These are phyloP conservation scores for Ophiostoma piceae DNA, from an alignment of 2,329 filamentous ascomycete genomes.

Conservation along the genomic window DNA sequence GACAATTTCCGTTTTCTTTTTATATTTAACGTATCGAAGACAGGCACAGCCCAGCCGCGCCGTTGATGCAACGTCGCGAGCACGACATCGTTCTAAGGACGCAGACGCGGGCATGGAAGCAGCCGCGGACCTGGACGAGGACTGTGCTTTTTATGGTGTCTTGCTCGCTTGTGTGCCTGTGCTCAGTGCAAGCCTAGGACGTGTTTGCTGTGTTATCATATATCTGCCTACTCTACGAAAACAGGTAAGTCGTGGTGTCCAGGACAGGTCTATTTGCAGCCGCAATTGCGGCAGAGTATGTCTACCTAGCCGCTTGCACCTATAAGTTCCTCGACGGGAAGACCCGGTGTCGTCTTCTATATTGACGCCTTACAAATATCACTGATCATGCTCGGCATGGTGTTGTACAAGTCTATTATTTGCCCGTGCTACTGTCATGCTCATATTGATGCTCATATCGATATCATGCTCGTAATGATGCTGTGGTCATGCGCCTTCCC, in stretches of 20 bases:
- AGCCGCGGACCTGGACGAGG: no score
- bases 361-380: neutral
- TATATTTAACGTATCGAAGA: neutral
- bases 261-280: no score
- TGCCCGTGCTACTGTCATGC: neutral
- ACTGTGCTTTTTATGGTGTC: no score
- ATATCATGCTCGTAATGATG: conserved; percentile 1
- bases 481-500: neutral
- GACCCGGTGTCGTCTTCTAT: neutral
- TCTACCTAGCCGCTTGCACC: neutral
- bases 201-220: no score
- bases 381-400: neutral
- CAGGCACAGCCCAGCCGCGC: neutral
- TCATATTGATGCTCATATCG: neutral
- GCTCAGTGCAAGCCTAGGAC: no score
- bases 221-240: no score
- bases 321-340: neutral
- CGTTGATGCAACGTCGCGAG: neutral
- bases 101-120: no score
- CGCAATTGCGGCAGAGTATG: neutral
- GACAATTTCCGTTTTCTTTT: neutral
- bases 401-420: neutral
- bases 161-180: no score
- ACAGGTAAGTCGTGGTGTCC: no score
- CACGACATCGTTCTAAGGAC: neutral